These are phyloP conservation scores for Micractinium sp. DNA, from an alignment of 139 green algal species.

Conservation along the genomic window DNA sequence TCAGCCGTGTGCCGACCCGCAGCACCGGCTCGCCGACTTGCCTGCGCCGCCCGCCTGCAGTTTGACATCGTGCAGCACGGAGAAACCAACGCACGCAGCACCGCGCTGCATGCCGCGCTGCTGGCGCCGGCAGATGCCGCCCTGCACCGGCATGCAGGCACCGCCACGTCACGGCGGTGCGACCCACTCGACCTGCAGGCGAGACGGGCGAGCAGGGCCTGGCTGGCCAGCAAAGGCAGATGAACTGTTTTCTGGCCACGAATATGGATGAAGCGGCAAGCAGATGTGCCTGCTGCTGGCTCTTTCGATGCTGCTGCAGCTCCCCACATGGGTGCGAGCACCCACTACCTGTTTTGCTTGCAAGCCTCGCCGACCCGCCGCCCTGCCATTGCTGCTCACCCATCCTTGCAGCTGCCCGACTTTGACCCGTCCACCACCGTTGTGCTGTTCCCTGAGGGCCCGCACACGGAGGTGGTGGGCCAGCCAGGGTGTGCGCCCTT, in stretches of 20 bases:
- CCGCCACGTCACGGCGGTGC: neutral
- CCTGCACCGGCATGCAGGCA: neutral
- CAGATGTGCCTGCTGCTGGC: too few relatives aligned
- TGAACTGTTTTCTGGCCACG: too few relatives aligned
- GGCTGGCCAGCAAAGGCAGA: too few relatives aligned
- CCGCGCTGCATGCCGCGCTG: conserved; percentile 13
- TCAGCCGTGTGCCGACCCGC: too few relatives aligned
- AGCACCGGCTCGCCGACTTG: neutral
- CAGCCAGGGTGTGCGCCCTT: neutral
- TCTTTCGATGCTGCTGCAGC: neutral
- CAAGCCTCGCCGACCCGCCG: neutral
- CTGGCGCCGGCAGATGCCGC: neutral
- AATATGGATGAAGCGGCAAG: too few relatives aligned
- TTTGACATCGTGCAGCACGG: conserved; percentile 19
- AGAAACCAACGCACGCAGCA: conserved; percentile 22
- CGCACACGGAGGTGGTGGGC: neutral
- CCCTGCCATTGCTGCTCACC: neutral
- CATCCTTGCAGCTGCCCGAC: neutral
- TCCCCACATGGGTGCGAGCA: neutral
- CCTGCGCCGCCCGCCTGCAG: neutral
- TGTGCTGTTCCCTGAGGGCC: conserved; percentile 4
- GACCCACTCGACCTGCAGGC: neutral
- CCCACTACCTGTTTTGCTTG: too few relatives aligned
- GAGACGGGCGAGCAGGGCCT: neutral
- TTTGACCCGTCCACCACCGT: neutral